phyloP scores from a whole-genome alignment of 345 rosid genomes.

The Brassica cretica region DNA sequence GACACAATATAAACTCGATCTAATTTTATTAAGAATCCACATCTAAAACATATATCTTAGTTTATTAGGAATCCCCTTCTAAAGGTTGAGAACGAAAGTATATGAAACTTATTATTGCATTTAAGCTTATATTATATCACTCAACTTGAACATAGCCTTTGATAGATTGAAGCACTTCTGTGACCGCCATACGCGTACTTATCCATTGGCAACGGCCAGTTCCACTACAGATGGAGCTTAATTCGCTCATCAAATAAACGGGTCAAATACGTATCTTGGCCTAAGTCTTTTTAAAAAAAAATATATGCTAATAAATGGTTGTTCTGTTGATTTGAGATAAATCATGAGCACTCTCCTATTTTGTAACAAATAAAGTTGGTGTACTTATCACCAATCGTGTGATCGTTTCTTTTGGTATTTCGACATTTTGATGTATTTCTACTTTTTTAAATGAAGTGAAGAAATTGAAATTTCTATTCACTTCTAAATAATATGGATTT shows the following conservation, averaged over 20 bases:
- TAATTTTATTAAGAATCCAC: background rate
- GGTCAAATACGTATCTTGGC: background rate
- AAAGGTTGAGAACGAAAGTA: background rate
- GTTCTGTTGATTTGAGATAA: slow-evolving; percentile 6
- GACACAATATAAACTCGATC: background rate
- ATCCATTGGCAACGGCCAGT: too few relatives aligned
- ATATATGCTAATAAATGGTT: background rate
- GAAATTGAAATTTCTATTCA: background rate
- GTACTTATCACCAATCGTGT: slow-evolving; percentile 9
- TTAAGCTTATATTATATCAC: background rate
- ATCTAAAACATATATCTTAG: background rate
- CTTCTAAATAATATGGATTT: background rate
- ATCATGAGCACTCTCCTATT: background rate
- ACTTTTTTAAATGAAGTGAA: background rate
- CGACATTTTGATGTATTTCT: background rate
- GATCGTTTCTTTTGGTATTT: background rate
- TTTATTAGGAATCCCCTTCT: background rate
- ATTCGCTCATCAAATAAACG: slow-evolving; percentile 15
- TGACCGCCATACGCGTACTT: too few relatives aligned
- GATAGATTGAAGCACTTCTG: too few relatives aligned
- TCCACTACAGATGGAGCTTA: background rate
- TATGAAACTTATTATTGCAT: background rate
- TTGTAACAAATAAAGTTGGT: background rate
- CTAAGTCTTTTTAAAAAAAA: background rate
- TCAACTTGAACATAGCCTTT: background rate